Evolutionary conservation across 2,329 filamentous ascomycete genomes (phyloP), one percentile per base, ranked within the genome.

Genomic region (Calycina herbarum): DNA sequence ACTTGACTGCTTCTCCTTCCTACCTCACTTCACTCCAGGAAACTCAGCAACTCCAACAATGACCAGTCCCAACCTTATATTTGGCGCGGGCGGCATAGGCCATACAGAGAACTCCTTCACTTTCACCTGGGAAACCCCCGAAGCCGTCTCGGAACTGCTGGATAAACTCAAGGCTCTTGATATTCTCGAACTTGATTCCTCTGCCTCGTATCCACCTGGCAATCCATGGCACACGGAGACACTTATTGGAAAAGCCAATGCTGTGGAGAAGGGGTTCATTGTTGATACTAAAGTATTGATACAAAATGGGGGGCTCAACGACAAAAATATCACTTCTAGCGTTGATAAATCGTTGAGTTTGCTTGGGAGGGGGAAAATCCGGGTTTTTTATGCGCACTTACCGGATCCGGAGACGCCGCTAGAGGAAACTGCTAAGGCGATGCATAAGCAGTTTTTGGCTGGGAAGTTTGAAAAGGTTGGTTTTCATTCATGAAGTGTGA

Each of bases 371-470:
- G 8, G n/a, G 7, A 20, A 68, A 62, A 24, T 68, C 11, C 48
- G 64, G 61, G 27, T 61, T 13, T 42, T 67, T 5, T 60, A 67
- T 33, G 54, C 17, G n/a, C 66, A 68, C 66, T 62, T 35, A 5
- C 66, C 71, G n/a, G 72, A 74, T 61, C 59, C 48, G 5, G 24
- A 57, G n/a, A 74, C 69, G 24, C 67, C 70, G 0, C 54, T 73
- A 0, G 66, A 65, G 31, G 69, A 72, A 7, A 72, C 69, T 10
- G 67, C 73, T 10, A 64, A 72, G 7, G 70, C 64, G 2, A 66
- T 74, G 13, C 63, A 77, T 56, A 58, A 64, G 29, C 70, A 78
- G 38, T 76, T 72, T 63, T 42, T 67, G 11, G 70, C 70, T 65
- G 63, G 75, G 64, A 64, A 75, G 29, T 74, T 74, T 56, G 66